phyloP scores from a whole-genome alignment of 306 rosid species.

The Dryas alaskensis region DNA sequence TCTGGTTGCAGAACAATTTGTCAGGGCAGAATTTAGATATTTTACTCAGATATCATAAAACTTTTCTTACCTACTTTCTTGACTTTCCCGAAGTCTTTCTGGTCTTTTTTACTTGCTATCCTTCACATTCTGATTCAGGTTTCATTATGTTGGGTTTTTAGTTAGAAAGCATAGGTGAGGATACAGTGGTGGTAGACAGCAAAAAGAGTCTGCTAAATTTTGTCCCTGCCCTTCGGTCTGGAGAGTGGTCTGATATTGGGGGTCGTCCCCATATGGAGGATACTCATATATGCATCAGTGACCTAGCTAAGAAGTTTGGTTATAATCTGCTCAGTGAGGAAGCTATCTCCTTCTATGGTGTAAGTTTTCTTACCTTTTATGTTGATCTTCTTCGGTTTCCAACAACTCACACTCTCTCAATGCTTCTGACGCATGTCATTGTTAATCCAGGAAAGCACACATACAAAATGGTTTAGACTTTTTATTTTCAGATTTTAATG shows the following conservation, averaged over 20 bases:
- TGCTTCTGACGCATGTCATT: constrained; percentile 4
- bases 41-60: not conserved
- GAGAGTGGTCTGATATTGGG: constrained; percentile 95
- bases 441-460: not conserved
- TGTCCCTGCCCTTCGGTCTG: constrained; percentile 70
- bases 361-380: constrained; percentile 38
- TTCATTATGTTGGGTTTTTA: constrained; percentile 28
- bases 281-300: constrained; percentile 83
- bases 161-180: constrained; percentile 92
- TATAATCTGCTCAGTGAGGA: constrained; percentile 34
- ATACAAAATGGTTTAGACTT: not conserved
- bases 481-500: constrained; percentile 9
- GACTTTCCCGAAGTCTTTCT: not conserved
- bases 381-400: not conserved
- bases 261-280: constrained; percentile 78
- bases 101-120: not conserved
- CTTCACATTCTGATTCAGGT: constrained; percentile 15
- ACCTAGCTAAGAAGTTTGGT: constrained; percentile 68
- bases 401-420: not conserved
- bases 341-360: constrained; percentile 88
- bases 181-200: constrained; percentile 53
- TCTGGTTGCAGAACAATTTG: not conserved
- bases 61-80: not conserved
- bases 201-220: constrained; percentile 49
- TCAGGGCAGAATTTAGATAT: not conserved